These are phyloP conservation scores for Backusella luteola DNA, from an alignment of 192 early-diverging fungal genomes.

Conservation along the genomic window DNA sequence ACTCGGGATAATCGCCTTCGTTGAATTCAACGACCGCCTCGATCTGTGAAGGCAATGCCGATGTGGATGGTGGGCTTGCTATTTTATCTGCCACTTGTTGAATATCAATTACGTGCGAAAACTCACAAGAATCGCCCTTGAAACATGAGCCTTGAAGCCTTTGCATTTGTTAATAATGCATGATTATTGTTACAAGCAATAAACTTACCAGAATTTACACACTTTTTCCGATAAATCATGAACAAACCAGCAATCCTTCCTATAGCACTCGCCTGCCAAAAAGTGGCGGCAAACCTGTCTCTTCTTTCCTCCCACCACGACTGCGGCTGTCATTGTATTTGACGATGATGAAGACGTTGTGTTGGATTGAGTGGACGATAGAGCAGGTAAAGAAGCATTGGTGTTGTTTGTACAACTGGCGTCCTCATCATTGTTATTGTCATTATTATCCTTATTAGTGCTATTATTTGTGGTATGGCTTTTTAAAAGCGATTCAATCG, in stretches of 20 bases:
- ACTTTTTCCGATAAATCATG: slow-evolving; percentile 51
- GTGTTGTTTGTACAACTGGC: not conserved
- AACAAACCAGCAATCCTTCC: slow-evolving; percentile 56
- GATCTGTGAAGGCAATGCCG: not conserved
- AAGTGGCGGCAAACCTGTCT: slow-evolving; percentile 53
- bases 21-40: not conserved
- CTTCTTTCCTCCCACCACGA: slow-evolving; percentile 1
- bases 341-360: not conserved
- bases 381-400: not conserved
- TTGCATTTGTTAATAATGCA: not conserved
- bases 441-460: not conserved
- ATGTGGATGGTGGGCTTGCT: not conserved
- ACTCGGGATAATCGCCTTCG: slow-evolving; percentile 9
- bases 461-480: not conserved
- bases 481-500: slow-evolving; percentile 34
- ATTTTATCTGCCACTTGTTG: slow-evolving; percentile 23
- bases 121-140: slow-evolving; percentile 52
- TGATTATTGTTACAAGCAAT: not conserved
- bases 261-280: slow-evolving; percentile 52
- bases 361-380: not conserved
- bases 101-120: slow-evolving; percentile 47
- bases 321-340: not conserved
- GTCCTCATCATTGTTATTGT: not conserved
- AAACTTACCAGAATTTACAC: slow-evolving; percentile 60
- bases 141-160: slow-evolving; percentile 55